phyloP scores from a whole-genome alignment of 1,284 basidiomycete genomes.

The Tylopilus sp. region DNA sequence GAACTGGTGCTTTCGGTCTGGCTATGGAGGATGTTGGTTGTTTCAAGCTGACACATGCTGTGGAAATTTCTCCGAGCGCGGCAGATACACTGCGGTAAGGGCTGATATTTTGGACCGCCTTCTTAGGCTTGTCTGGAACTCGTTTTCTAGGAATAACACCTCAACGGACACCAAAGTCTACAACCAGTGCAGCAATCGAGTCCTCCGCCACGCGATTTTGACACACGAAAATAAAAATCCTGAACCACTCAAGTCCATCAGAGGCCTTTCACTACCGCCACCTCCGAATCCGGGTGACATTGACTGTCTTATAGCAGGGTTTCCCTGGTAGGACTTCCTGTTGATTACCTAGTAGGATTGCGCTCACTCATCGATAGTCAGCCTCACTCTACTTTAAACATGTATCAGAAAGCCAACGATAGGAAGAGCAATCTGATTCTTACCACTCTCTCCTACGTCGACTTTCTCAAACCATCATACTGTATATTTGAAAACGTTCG shows the following conservation, averaged over 20 bases:
- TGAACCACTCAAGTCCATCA: conserved; percentile 40
- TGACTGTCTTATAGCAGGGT: conserved; percentile 61
- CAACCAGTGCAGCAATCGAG: conserved; percentile 59
- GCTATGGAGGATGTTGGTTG: conserved; percentile 51
- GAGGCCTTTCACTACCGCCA: conserved; percentile 34
- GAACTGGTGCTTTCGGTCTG: conserved; percentile 59
- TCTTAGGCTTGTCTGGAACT: conserved; percentile 2
- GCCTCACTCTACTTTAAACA: conserved; percentile 54
- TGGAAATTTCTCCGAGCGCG: conserved; percentile 71
- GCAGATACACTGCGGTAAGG: conserved; percentile 57
- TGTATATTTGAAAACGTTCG: conserved; percentile 71
- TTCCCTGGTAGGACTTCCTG: conserved; percentile 56
- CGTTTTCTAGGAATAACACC: conserved; percentile 40
- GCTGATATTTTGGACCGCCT: not conserved
- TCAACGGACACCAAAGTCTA: conserved; percentile 44
- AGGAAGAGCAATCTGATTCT: conserved; percentile 54
- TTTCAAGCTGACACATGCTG: conserved; percentile 56
- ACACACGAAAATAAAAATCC: conserved; percentile 37
- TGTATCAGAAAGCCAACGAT: conserved; percentile 51
- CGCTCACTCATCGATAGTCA: conserved; percentile 38
- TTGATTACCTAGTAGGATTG: not conserved
- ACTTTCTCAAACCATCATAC: conserved; percentile 55
- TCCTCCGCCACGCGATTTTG: conserved; percentile 55
- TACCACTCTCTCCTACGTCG: conserved; percentile 60
- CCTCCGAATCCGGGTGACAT: conserved; percentile 51